Evolutionary conservation across 345 rosid genomes (phyloP).

Genomic region (Draba incana): DNA sequence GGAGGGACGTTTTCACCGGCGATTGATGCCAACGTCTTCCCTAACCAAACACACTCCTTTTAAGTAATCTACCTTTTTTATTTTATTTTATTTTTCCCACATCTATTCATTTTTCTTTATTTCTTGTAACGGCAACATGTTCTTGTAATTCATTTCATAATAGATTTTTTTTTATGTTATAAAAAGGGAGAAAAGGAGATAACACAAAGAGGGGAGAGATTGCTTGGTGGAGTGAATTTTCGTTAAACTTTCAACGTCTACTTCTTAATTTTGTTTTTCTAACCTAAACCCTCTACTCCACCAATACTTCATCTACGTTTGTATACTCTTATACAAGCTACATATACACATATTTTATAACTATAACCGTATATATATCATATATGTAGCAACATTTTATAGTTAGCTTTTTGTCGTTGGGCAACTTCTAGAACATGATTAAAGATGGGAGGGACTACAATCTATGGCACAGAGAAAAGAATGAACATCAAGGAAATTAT

Average conservation of each 20-base stretch:
- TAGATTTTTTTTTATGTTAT: slow-evolving; percentile 4
- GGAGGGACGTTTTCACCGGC: slow-evolving; percentile 51
- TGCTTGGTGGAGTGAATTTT: slow-evolving; percentile 70
- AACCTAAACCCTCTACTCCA: slow-evolving; percentile 63
- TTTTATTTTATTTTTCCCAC: not conserved
- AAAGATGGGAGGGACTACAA: slow-evolving; percentile 23
- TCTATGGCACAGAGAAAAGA: not conserved
- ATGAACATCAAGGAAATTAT: no score
- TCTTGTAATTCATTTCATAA: not conserved
- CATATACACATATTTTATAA: not conserved
- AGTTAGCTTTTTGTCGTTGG: not conserved
- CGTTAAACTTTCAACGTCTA: slow-evolving; percentile 76
- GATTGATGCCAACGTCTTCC: slow-evolving; percentile 75
- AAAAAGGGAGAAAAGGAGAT: not conserved
- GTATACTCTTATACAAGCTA: slow-evolving; percentile 28
- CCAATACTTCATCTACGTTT: slow-evolving; percentile 41
- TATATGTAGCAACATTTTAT: not conserved
- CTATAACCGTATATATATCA: not conserved
- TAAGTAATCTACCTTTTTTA: slow-evolving; percentile 49
- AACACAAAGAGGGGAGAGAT: slow-evolving; percentile 41
- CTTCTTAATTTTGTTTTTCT: slow-evolving; percentile 45
- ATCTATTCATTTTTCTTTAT: slow-evolving; percentile 11
- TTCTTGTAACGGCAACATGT: not conserved
- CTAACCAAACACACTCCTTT: slow-evolving; percentile 59
- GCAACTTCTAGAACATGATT: slow-evolving; percentile 33